phyloP scores from a whole-genome alignment of 1,284 basidiomycete genomes.

The Sanghuangporus sanghuang region DNA sequence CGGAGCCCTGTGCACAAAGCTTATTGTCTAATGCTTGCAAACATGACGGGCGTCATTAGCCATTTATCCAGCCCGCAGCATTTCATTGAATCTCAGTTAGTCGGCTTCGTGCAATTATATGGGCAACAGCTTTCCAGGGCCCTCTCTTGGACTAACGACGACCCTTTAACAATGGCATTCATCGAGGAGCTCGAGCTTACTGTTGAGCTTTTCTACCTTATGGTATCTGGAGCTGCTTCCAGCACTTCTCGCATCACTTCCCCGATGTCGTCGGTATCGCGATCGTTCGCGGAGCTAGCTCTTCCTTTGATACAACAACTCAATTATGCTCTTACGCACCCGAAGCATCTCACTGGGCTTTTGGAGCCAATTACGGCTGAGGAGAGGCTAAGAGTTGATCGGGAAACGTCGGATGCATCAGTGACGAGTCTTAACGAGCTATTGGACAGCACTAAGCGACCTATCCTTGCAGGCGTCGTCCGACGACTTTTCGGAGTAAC shows the following conservation, averaged over 20 bases:
- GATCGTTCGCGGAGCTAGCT: slow-evolving; percentile 60
- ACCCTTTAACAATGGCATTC: slow-evolving; percentile 64
- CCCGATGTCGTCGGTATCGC: slow-evolving; percentile 55
- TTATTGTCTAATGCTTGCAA: slow-evolving; percentile 83
- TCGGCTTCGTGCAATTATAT: slow-evolving; percentile 82
- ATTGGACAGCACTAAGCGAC: slow-evolving; percentile 58
- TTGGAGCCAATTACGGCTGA: slow-evolving; percentile 77
- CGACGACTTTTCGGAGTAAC: slow-evolving; percentile 66
- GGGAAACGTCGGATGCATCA: slow-evolving; percentile 34
- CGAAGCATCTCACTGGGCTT: slow-evolving; percentile 77
- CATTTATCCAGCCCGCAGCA: slow-evolving; percentile 65
- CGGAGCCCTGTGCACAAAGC: slow-evolving; percentile 73
- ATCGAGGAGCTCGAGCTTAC: slow-evolving; percentile 81
- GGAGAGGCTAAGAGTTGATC: slow-evolving; percentile 66
- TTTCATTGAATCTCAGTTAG: slow-evolving; percentile 83
- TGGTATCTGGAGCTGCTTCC: slow-evolving; percentile 50
- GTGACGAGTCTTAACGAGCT: slow-evolving; percentile 38
- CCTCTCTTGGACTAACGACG: slow-evolving; percentile 76
- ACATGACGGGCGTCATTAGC: slow-evolving; percentile 71
- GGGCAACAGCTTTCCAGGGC: slow-evolving; percentile 74
- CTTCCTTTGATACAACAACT: slow-evolving; percentile 80
- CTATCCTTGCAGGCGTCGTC: slow-evolving; percentile 65
- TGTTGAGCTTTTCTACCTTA: slow-evolving; percentile 68
- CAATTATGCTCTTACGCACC: slow-evolving; percentile 87
- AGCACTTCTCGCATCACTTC: slow-evolving; percentile 38